These are phyloP conservation scores for Botrytis hyacinthi DNA, from an alignment of 2,329 filamentous ascomycete genomes.

Conservation along the genomic window DNA sequence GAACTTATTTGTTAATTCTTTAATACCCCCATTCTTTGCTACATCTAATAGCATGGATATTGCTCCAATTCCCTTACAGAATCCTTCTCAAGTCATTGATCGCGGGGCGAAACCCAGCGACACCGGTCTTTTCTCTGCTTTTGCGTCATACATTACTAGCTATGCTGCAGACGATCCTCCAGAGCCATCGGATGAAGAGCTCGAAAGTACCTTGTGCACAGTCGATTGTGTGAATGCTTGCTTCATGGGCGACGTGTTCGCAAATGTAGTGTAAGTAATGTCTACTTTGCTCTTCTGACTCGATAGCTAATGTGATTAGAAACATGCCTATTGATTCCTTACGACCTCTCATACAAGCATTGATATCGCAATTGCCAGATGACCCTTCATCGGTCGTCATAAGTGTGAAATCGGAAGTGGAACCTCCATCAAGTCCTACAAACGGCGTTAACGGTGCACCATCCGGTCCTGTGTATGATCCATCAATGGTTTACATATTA, in stretches of 20 bases:
- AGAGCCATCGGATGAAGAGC: constrained; percentile 93
- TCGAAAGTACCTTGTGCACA: constrained; percentile 91
- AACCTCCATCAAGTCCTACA: constrained; percentile 55
- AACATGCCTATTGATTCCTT: constrained; percentile 60
- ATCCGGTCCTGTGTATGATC: constrained; percentile 71
- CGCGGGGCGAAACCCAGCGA: constrained; percentile 75
- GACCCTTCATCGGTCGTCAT: constrained; percentile 79
- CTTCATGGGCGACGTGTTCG: constrained; percentile 76
- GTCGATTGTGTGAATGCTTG: constrained; percentile 94
- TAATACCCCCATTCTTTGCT: constrained; percentile 69
- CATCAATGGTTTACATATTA: constrained; percentile 82
- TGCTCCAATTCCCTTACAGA: constrained; percentile 82
- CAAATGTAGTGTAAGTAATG: constrained; percentile 70
- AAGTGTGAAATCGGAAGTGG: constrained; percentile 81
- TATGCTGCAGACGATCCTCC: constrained; percentile 97
- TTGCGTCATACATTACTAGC: constrained; percentile 96
- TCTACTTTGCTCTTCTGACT: background rate
- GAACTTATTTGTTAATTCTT: constrained; percentile 93
- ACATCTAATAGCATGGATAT: constrained; percentile 66
- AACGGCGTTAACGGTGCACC: constrained; percentile 57
- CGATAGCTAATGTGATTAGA: constrained; percentile 42
- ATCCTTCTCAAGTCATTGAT: constrained; percentile 89
- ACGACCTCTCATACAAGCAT: constrained; percentile 63
- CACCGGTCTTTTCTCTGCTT: constrained; percentile 84
- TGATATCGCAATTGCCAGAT: constrained; percentile 84